A percentile compares a stretch with the other conserved stretches of the same genome.
These are phyloP conservation scores for Combretum micranthum DNA, from an alignment of 345 rosid genomes.

Conservation along the genomic window DNA sequence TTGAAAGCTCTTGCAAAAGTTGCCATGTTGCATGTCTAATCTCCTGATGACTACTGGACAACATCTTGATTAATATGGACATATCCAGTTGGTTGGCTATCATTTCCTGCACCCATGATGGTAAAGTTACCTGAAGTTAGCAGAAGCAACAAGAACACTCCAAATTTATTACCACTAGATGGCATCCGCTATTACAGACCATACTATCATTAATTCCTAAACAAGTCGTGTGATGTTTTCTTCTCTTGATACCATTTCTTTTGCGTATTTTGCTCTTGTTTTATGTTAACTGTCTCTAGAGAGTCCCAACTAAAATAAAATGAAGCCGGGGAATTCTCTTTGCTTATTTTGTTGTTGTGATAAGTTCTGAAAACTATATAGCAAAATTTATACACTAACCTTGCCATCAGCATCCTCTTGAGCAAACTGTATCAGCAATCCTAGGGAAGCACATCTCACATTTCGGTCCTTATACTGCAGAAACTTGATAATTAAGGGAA, in stretches of 20 bases:
- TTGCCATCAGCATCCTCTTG: constrained; percentile 49
- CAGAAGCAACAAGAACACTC: too few relatives aligned
- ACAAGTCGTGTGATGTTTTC: too few relatives aligned
- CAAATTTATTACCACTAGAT: too few relatives aligned
- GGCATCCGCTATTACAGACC: too few relatives aligned
- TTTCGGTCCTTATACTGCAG: constrained; percentile 39
- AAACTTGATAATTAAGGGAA: constrained; percentile 51
- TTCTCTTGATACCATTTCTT: too few relatives aligned
- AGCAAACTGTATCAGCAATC: constrained; percentile 40
- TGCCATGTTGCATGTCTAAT: constrained; percentile 45
- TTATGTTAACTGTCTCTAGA: too few relatives aligned
- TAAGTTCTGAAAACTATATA: too few relatives aligned
- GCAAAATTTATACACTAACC: constrained; percentile 28
- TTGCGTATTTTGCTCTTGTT: too few relatives aligned
- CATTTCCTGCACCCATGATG: constrained; percentile 46
- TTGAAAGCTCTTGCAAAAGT: constrained; percentile 67
- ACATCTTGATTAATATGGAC: constrained; percentile 40
- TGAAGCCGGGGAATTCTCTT: too few relatives aligned
- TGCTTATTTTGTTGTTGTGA: too few relatives aligned
- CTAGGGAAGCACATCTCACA: constrained; percentile 53
- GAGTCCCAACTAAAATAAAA: too few relatives aligned
- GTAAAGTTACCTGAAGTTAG: background rate
- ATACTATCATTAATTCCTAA: too few relatives aligned
- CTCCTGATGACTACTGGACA: constrained; percentile 60
- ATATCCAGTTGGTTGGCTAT: constrained; percentile 36